Evolutionary conservation across 1,284 basidiomycete species (phyloP), one percentile per base, ranked within the genome.

Genomic region (Inonotus obliquus): DNA sequence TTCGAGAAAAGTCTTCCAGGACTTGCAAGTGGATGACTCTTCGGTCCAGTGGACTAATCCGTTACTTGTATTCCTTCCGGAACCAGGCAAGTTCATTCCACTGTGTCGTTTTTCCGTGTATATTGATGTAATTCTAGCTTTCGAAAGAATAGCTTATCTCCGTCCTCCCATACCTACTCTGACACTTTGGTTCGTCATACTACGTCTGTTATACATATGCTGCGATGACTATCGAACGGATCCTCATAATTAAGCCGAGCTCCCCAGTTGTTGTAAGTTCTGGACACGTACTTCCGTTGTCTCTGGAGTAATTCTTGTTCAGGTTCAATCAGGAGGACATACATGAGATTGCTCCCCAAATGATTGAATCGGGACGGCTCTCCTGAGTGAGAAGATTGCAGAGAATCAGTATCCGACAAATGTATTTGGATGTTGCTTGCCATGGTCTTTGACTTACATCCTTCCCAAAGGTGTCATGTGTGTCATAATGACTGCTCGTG

Each of bases 391-490:
- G 72, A 97, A 97, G 78, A 84, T 98, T 29, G 94, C 97, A 0
- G 96, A 98, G 73, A 99, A 99, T 70, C 96, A 99, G 73, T 93
- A 97, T 74, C 77, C 98, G 58, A 98, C 98, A 96, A 94, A 79
- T 97, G 96, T 94, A 67, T 54, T 87, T 73, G 23, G 21, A 29
- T 38, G 39, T 19, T 23, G 44, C n/a, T n/a, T n/a, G n/a, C n/a
- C n/a, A n/a, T n/a, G n/a, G n/a, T n/a, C n/a, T n/a, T n/a, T n/a
- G n/a, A n/a, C n/a, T n/a, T n/a, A n/a, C n/a, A n/a, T n/a, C n/a
- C n/a, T n/a, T n/a, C n/a, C n/a, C n/a, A n/a, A n/a, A n/a, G n/a
- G n/a, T n/a, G n/a, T n/a, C n/a, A n/a, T n/a, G n/a, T n/a, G n/a
- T n/a, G n/a, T n/a, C n/a, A n/a, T n/a, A n/a, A n/a, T n/a, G n/a